Conservation (phyloP, 148 eudicot genomes). For the Talinum fruticosum region DNA sequence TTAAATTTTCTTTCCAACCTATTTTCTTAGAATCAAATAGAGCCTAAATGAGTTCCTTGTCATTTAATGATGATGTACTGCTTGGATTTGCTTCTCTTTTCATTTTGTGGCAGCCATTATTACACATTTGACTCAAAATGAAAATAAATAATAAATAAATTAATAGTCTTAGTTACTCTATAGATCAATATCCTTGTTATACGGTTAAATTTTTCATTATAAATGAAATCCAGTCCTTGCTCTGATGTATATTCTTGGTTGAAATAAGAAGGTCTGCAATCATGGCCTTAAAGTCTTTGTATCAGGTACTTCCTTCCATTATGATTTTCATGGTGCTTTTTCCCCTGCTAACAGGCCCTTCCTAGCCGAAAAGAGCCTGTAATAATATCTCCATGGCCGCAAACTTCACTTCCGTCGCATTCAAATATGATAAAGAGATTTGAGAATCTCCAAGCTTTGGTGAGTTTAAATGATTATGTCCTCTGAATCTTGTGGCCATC, state of each 20-base stretch:
- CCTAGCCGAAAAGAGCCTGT: conserved; percentile 77
- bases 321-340: not conserved
- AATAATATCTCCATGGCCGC: conserved; percentile 85
- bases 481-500: not conserved
- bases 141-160: too few relatives aligned
- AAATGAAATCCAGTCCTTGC: not conserved
- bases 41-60: too few relatives aligned
- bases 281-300: not conserved
- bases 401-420: conserved; percentile 67
- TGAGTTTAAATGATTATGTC: conserved; percentile 29
- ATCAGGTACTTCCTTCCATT: not conserved
- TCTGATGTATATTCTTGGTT: not conserved
- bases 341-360: conserved; percentile 52
- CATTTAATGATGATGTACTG: too few relatives aligned
- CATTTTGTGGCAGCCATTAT: too few relatives aligned
- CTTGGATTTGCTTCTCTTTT: too few relatives aligned
- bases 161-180: too few relatives aligned
- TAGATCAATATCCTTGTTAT: too few relatives aligned
- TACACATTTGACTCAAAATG: too few relatives aligned
- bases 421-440: conserved; percentile 63
- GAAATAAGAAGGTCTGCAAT: not conserved
- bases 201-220: too few relatives aligned
- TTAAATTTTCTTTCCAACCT: too few relatives aligned
- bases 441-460: conserved; percentile 94
- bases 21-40: too few relatives aligned